Evolutionary conservation across 176 grass and related monocot genomes (phyloP).

Genomic region (Carex kokanica): DNA sequence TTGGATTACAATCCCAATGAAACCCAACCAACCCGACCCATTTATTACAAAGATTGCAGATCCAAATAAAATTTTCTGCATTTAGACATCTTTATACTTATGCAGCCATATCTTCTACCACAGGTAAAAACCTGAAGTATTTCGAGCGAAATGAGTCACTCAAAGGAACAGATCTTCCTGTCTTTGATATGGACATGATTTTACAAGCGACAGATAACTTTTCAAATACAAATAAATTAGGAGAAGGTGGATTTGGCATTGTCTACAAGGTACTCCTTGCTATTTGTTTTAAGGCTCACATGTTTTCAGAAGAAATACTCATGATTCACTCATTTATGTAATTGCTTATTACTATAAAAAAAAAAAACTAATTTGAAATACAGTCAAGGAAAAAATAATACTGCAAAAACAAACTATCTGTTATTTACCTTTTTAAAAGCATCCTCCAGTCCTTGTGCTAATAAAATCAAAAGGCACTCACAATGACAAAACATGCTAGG

Average conservation of each 20-base stretch:
- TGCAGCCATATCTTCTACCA: neutral
- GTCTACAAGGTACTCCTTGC: slow-evolving; percentile 50
- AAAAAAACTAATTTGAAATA: neutral
- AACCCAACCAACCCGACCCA: no score
- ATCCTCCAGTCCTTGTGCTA: neutral
- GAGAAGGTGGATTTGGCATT: slow-evolving; percentile 52
- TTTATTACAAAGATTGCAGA: neutral
- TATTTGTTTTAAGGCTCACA: neutral
- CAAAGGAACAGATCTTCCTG: slow-evolving; percentile 16
- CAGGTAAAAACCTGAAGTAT: neutral
- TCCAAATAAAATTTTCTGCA: neutral
- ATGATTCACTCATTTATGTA: neutral
- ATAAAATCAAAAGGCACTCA: slow-evolving; percentile 9
- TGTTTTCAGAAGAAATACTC: neutral
- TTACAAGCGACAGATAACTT: slow-evolving; percentile 39
- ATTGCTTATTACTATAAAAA: neutral
- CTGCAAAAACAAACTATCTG: neutral
- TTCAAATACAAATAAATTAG: slow-evolving; percentile 31
- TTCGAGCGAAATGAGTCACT: neutral
- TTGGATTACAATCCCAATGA: no score
- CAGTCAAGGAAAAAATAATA: neutral
- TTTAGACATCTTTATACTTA: neutral
- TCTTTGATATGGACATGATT: slow-evolving; percentile 25
- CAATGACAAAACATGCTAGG: slow-evolving; percentile 16
- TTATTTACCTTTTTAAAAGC: neutral